These are phyloP conservation scores for Sclerotinia subarctica DNA, from an alignment of 2,329 filamentous ascomycete species.

Conservation along the genomic window DNA sequence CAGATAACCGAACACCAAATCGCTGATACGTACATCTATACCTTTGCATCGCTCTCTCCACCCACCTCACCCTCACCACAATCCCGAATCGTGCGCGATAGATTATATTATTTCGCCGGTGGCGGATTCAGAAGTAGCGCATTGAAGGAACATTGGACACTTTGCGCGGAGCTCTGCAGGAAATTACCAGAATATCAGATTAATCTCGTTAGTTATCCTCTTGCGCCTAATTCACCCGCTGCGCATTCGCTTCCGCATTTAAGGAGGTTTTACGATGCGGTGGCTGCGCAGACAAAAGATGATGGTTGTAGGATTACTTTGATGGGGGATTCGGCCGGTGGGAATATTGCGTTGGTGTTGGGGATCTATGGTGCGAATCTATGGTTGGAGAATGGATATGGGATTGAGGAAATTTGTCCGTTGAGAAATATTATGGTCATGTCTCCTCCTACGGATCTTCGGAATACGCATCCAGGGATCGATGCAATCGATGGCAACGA, in stretches of 20 bases:
- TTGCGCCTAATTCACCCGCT: not conserved
- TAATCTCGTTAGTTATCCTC: not conserved
- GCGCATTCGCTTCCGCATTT: not conserved
- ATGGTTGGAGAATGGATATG: not conserved
- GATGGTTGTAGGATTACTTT: not conserved
- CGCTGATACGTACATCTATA: slow-evolving; percentile 4
- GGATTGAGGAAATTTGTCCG: slow-evolving; percentile 3
- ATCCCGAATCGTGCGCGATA: not conserved
- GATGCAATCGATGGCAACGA: slow-evolving; percentile 23
- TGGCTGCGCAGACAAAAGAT: not conserved
- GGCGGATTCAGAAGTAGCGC: not conserved
- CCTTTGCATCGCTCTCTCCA: not conserved
- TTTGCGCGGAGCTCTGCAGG: not conserved
- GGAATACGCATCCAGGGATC: slow-evolving; percentile 28
- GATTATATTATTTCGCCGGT: slow-evolving; percentile 8
- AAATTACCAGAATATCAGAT: slow-evolving; percentile 4
- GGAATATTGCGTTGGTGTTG: slow-evolving; percentile 1
- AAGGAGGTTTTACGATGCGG: not conserved
- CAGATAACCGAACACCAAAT: slow-evolving; percentile 1
- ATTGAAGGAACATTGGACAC: not conserved
- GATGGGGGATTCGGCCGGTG: slow-evolving; percentile 15
- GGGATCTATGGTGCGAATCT: not conserved
- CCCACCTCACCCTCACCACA: not conserved
- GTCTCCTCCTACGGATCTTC: slow-evolving; percentile 26
- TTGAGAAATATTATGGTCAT: slow-evolving; percentile 27